Conservation (phyloP, 1,284 basidiomycete species). For the Porodaedalea pini region DNA sequence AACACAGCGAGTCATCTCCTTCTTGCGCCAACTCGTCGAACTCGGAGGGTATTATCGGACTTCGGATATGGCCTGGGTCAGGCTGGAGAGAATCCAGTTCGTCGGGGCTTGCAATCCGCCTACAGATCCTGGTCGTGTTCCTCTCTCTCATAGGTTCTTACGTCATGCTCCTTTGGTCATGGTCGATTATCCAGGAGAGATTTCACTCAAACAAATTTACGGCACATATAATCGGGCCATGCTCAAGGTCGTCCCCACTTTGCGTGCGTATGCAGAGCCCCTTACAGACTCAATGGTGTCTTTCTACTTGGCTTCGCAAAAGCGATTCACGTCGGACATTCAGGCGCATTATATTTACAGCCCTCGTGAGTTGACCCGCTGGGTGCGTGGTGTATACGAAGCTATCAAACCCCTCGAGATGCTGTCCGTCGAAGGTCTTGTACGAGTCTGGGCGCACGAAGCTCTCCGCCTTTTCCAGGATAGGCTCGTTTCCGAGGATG, state of each 20-base stretch:
- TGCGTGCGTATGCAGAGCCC: slow-evolving; percentile 91
- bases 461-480: slow-evolving; percentile 97
- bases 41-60: slow-evolving; percentile 94
- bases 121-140: slow-evolving; percentile 99
- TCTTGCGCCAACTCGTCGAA: slow-evolving; percentile 96
- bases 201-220: slow-evolving; percentile 98
- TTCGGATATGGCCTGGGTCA: slow-evolving; percentile 95
- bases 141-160: slow-evolving; percentile 94
- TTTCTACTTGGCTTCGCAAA: slow-evolving; percentile 93
- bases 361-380: slow-evolving; percentile 97
- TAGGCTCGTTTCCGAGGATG: slow-evolving; percentile 88
- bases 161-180: slow-evolving; percentile 98
- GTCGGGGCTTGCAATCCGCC: slow-evolving; percentile 99
- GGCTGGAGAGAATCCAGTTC: slow-evolving; percentile 96
- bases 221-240: slow-evolving; percentile 97
- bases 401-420: slow-evolving; percentile 91
- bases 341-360: slow-evolving; percentile 99
- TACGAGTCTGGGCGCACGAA: slow-evolving; percentile 98
- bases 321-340: slow-evolving; percentile 89
- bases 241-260: slow-evolving; percentile 92
- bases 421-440: slow-evolving; percentile 89
- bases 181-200: slow-evolving; percentile 98
- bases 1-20: slow-evolving; percentile 97
- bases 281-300: slow-evolving; percentile 97
- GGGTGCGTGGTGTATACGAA: slow-evolving; percentile 97